Evolutionary conservation across 2,329 filamentous ascomycete species (phyloP).

Genomic region (Cordyceps tenuipes): DNA sequence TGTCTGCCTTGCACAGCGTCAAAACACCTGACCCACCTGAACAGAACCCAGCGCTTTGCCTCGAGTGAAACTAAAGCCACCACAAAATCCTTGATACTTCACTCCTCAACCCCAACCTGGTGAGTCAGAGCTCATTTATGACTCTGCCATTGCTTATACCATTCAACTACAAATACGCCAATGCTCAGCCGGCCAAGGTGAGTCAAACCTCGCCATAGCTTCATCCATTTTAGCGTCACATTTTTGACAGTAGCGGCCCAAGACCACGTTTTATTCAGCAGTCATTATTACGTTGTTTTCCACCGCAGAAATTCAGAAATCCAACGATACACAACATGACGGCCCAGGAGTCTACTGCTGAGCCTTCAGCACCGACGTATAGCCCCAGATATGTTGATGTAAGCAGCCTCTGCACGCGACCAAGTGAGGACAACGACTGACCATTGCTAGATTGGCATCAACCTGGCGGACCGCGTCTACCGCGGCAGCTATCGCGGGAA

Average conservation of each 20-base stretch:
- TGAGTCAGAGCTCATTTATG: constrained; percentile 1
- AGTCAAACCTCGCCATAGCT: not conserved
- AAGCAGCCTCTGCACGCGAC: constrained; percentile 20
- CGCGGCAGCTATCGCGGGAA: constrained; percentile 76
- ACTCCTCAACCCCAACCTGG: not conserved
- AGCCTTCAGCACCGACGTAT: not conserved
- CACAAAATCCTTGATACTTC: not conserved
- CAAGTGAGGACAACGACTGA: constrained; percentile 6
- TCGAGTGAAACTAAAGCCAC: not conserved
- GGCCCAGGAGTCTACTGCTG: not conserved
- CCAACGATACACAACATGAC: not conserved
- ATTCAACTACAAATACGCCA: not conserved
- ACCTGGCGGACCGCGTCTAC: constrained; percentile 88
- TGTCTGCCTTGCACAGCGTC: too few species aligned
- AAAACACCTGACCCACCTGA: not conserved
- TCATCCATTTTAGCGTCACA: not conserved
- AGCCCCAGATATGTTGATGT: constrained; percentile 55
- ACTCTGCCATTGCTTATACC: not conserved
- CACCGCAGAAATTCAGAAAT: not conserved
- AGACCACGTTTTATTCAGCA: constrained; percentile 7
- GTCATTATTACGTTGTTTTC: not conserved
- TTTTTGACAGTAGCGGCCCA: not conserved
- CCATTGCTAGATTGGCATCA: constrained; percentile 69
- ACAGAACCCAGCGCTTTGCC: too few species aligned
- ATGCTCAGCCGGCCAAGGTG: constrained; percentile 3